Percentiles rank a stretch among this genome's conserved stretches.
phyloP scores from a whole-genome alignment of 129 eudicot genomes.

The Flaveria trinervia region DNA sequence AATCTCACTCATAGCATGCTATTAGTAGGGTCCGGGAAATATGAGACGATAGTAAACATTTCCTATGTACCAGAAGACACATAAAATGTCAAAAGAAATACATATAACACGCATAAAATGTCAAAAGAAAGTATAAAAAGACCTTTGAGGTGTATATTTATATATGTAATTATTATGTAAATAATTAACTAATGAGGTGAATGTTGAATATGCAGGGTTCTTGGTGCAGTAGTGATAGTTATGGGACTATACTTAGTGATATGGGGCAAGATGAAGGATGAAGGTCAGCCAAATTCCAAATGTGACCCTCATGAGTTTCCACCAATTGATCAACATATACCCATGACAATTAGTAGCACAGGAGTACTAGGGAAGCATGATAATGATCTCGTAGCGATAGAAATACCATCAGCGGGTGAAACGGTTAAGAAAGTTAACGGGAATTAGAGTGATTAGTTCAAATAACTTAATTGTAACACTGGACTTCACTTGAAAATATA shows the following conservation, averaged over 20 bases:
- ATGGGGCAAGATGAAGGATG: constrained; percentile 75
- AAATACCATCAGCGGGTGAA: constrained; percentile 29
- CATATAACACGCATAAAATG: no score
- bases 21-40: no score
- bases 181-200: constrained; percentile 6
- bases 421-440: constrained; percentile 14
- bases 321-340: constrained; percentile 35
- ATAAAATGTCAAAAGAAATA: not conserved
- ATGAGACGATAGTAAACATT: no score
- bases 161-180: not conserved
- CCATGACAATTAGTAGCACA: constrained; percentile 27
- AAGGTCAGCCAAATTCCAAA: constrained; percentile 19
- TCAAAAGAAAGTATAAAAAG: not conserved
- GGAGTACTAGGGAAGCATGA: constrained; percentile 14
- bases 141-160: not conserved
- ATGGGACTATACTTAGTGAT: constrained; percentile 58
- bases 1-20: no score
- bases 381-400: constrained; percentile 23
- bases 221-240: constrained; percentile 60
- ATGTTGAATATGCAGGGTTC: constrained; percentile 39
- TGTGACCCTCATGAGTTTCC: constrained; percentile 29
- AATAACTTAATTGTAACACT: constrained; percentile 1
- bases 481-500: constrained; percentile 16
- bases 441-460: constrained; percentile 8
- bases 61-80: no score